These are phyloP conservation scores for Phytophthora kernoviae DNA, from an alignment of 352 stramenopile genomes.

Conservation along the genomic window DNA sequence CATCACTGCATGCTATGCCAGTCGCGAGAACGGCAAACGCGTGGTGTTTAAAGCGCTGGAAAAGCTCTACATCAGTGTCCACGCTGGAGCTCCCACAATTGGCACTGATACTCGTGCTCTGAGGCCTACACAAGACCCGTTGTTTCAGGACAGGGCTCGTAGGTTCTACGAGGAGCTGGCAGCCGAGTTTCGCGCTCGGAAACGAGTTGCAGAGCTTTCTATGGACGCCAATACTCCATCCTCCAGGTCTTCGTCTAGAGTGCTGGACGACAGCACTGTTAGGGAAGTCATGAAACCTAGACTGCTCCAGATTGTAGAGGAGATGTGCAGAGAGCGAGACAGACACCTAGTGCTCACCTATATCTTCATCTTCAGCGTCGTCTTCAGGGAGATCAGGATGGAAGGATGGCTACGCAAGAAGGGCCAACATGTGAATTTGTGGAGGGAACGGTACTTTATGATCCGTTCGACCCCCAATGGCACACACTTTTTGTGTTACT, in stretches of 20 bases:
- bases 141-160: conserved; percentile 54
- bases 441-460: conserved; percentile 88
- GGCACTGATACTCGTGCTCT: conserved; percentile 18
- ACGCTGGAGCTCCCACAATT: conserved; percentile 34
- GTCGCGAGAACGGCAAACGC: conserved; percentile 81
- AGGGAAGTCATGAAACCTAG: conserved; percentile 75
- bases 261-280: conserved; percentile 62
- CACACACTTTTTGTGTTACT: conserved; percentile 84
- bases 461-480: conserved; percentile 83
- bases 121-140: conserved; percentile 42
- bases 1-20: conserved; percentile 85
- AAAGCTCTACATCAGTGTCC: conserved; percentile 82
- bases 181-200: conserved; percentile 45
- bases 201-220: conserved; percentile 26
- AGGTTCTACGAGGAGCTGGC: conserved; percentile 70
- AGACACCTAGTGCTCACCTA: conserved; percentile 28
- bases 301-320: conserved; percentile 77
- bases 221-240: conserved; percentile 12
- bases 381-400: conserved; percentile 78
- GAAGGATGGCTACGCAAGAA: conserved; percentile 89
- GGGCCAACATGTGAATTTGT: conserved; percentile 86
- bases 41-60: conserved; percentile 79
- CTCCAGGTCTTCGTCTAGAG: conserved; percentile 22
- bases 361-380: conserved; percentile 6
- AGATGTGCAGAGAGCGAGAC: conserved; percentile 75